These are phyloP conservation scores for Saturnispora serradocipensis DNA, from an alignment of 805 yeast species.

Conservation along the genomic window DNA sequence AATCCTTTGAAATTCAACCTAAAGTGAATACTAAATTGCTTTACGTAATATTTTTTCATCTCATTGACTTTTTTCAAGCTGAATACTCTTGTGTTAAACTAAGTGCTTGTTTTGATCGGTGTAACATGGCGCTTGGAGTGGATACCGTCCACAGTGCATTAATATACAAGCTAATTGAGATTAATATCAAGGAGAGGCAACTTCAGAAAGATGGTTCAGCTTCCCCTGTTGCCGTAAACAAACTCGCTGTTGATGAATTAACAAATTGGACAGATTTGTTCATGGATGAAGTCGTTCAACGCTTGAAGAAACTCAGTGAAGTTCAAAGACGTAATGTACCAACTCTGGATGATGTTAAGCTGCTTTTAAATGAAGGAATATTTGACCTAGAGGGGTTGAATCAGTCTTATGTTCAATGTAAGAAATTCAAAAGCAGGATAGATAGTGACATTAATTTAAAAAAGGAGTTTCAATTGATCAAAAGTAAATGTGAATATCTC, in stretches of 20 bases:
- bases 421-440: conserved; percentile 16
- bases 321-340: conserved; percentile 53
- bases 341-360: conserved; percentile 40
- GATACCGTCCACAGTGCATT: neutral
- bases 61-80: neutral
- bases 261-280: conserved; percentile 28
- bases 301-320: conserved; percentile 43
- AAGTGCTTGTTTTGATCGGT: neutral
- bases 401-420: conserved; percentile 23
- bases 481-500: conserved; percentile 3
- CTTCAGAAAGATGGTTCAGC: neutral
- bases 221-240: neutral
- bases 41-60: neutral
- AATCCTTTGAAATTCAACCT: neutral
- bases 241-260: conserved; percentile 32
- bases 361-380: conserved; percentile 36
- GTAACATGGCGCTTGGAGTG: neutral
- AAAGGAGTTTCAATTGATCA: conserved; percentile 7
- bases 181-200: neutral
- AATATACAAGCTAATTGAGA: neutral
- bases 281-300: conserved; percentile 30
- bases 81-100: neutral
- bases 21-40: neutral
- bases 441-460: neutral
- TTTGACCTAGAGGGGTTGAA: conserved; percentile 33